Base-by-base conservation (phyloP, 2,329 filamentous ascomycete genomes). In the Phaeomoniella chlamydospora region DNA sequence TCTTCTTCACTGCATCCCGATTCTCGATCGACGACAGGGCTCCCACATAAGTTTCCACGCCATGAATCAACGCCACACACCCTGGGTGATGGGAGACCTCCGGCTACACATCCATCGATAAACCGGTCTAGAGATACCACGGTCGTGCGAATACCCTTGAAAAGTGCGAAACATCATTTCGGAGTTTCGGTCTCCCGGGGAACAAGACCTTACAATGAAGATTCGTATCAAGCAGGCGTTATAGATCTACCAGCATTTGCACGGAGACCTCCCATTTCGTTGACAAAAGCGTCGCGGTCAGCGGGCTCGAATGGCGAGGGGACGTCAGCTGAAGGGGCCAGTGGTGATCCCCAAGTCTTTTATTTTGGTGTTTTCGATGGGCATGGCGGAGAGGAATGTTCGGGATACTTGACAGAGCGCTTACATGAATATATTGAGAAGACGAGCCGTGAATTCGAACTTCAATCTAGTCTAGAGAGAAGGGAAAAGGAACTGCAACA, bases 291-390 rank as follows among this genome's bases (percentile, higher is more conserved):
- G 41, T 53, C 39, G 22, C 47, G 45, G 42, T 48, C 44, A 30
- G 46, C 44, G 29, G 40, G 35, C 19, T 40, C 36, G 19, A 50
- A 39, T 38, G 43, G 65, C 42, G 75, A 75, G 57, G 76, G 71
- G 34, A 83, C 72, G 15, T 74, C 68, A 6, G 83, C 84, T 4
- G 81, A 83, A 39, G 81, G 78, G 44, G 74, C 81, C 2, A 81
- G 74, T 43, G 88, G 88, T 2, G 88, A 96, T 52, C 88, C 88
- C 1, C 88, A 96, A 54, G 79, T 96, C 19, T 98, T 98, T 58
- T 98, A 96, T 57, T 98, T 94, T 67, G 87, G 74, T 1, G 77
- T 96, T 1, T 98, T 96, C 51, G 90, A 98, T 57, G 90, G 90
- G 2, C 90, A 98, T 60, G 90, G 90, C 6, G 90, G 90, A 14